Evolutionary conservation across 495 filamentous ascomycete species (phyloP), one percentile per base, ranked within the genome.

Genomic region (Trichoderma gamsii): DNA sequence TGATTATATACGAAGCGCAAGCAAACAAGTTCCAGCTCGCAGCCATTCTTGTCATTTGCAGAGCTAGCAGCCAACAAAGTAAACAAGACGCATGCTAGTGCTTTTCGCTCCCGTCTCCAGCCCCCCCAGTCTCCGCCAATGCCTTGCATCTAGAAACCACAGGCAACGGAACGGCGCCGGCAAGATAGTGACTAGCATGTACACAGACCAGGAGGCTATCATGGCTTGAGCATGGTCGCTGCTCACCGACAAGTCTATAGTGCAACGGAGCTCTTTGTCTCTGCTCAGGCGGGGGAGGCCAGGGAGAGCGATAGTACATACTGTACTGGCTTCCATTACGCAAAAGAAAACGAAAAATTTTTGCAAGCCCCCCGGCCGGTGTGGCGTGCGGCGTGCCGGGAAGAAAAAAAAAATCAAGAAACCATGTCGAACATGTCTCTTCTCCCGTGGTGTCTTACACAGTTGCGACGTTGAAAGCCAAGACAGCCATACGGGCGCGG

Each of bases 71-170:
- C 51, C 25, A 32, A 29, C 56, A 13, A 12, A 61, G 8, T 61
- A 56, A 56, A 56, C 3, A 21, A 61, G 16, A 27, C 27, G 11
- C 23, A 61, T 29, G 16, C 56, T 29, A 61, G 56, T 32, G 23
- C 56, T 56, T 56, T 52, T 61, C 56, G 56, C 56, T 61, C 56
- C 56, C 56, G 56, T 61, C 56, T 61, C 25, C 56, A 61, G n/a
- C 15, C 56, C 27, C 56, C 56, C 56, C 56, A 29, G 56, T 61
- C 56, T 61, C 56, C 56, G 56, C 56, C 56, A 61, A 61, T 61
- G 56, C 56, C 56, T 61, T 61, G 56, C 56, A 61, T 61, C n/a
- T 27, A 27, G 12, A 46, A 16, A 46, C 49, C 49, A 21, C 56
- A 61, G 9, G 27, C 56, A 61, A 32, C 56, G 56, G 56, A 61